Evolutionary conservation across 164 flowering plant species (phyloP).

Genomic region (Hamamelis virginiana): DNA sequence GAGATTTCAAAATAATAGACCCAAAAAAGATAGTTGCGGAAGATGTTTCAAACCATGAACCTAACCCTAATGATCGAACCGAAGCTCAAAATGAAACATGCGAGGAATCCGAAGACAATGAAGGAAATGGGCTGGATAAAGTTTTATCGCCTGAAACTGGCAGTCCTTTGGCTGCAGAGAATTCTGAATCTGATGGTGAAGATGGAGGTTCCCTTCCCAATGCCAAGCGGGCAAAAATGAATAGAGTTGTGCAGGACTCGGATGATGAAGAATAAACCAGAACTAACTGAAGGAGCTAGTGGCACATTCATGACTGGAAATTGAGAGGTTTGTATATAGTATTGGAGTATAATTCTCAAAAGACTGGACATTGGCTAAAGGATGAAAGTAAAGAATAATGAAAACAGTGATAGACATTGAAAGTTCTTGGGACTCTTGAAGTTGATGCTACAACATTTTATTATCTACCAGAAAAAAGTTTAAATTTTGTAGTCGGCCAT

Average conservation of each 20-base stretch:
- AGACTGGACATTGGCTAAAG: no score
- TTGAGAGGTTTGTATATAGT: no score
- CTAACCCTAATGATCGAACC: constrained; percentile 13
- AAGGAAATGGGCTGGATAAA: constrained; percentile 39
- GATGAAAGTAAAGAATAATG: no score
- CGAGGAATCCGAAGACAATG: constrained; percentile 38
- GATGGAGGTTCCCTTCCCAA: constrained; percentile 28
- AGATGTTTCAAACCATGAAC: constrained; percentile 30
- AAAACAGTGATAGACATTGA: no score
- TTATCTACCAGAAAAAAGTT: no score
- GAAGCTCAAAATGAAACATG: constrained; percentile 31
- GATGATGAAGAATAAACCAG: constrained; percentile 47
- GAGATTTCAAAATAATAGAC: constrained; percentile 72
- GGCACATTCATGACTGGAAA: no score
- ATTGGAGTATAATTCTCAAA: no score
- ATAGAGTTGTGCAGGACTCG: constrained; percentile 59
- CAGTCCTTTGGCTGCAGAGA: constrained; percentile 37
- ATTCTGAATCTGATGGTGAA: constrained; percentile 48
- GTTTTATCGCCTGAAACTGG: constrained; percentile 30
- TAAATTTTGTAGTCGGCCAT: no score
- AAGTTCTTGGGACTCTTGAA: no score
- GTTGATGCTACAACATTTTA: no score
- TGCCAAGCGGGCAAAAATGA: constrained; percentile 47
- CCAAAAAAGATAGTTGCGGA: constrained; percentile 24
- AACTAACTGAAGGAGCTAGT: not conserved